Base-by-base conservation (phyloP, 2,329 filamentous ascomycete species). In the Cordyceps tenuipes region DNA sequence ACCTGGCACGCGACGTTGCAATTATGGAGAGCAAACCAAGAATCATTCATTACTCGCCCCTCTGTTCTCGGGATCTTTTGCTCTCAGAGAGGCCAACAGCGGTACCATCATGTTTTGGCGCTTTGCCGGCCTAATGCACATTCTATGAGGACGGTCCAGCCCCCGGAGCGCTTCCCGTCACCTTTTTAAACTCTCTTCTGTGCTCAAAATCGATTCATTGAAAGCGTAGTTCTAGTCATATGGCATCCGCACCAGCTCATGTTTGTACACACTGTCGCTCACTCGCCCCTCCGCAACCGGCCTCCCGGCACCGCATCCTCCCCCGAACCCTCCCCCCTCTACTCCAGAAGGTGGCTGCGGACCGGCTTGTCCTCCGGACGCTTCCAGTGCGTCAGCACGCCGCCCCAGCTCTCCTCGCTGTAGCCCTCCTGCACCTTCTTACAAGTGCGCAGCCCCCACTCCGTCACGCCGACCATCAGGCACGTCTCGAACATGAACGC, bases 321-420 rank as follows among this genome's bases (percentile, higher is more conserved):
- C n/a, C 5, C 34, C 34, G 5, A 3, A 7, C 41, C 31, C 6
- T 12, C 13, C 6, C 34, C 13, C 31, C 7, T 4, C 50, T 53
- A 63, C 46, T 65, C 53, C 17, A 65, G 62, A 43, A 68, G 57
- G 59, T 69, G 65, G 54, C 66, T 68, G 34, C 43, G 59, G 43
- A 72, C 67, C 61, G 69, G 62, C 36, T 66, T 60, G 1, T 70
- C 74, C 41, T 73, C 71, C 0, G 78, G 76, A 66, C 67, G 68
- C 68, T 74, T 73, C 78, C 86, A 89, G 68, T 88, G 82, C 48
- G 84, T 79, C 72, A 83, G 82, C 57, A 89, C 74, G 0, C 81
- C 81, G 31, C 79, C 85, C 91, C 91, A 96, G 70, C 89, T 92
- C 76, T 95, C 88, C 61, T 86, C 83, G 69, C 85, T 91, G 68